Conservation (phyloP, 1,284 basidiomycete species). For the Pulveroboletus sp. region DNA sequence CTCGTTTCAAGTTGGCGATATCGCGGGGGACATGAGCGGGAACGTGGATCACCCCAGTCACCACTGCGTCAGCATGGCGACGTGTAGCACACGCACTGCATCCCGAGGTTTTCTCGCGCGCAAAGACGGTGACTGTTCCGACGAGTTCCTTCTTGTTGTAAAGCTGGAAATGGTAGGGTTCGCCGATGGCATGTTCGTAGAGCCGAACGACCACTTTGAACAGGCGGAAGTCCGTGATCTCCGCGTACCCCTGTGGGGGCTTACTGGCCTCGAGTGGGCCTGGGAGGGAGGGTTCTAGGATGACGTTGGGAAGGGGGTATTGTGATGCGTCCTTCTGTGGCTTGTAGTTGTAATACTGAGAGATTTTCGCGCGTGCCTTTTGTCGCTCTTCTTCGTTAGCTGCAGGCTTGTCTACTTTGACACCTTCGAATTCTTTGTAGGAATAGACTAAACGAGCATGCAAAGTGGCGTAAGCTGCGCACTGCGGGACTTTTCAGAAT, state of each 20-base stretch:
- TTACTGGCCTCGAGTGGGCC: too few species aligned
- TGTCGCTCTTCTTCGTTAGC: constrained; percentile 13
- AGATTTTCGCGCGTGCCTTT: constrained; percentile 23
- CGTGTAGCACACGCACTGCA: constrained; percentile 27
- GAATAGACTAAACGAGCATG: constrained; percentile 31
- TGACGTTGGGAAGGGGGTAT: too few species aligned
- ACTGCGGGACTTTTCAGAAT: too few species aligned
- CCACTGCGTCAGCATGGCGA: constrained; percentile 14
- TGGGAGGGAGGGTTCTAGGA: too few species aligned
- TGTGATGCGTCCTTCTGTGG: constrained; percentile 15
- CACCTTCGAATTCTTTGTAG: constrained; percentile 26
- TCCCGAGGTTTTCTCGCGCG: constrained; percentile 23
- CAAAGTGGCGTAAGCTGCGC: too few species aligned
- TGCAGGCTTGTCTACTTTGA: constrained; percentile 27
- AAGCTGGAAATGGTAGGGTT: constrained; percentile 24
- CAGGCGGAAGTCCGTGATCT: constrained; percentile 23
- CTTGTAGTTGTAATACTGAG: constrained; percentile 24
- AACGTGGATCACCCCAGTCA: constrained; percentile 28
- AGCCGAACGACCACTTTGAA: constrained; percentile 29
- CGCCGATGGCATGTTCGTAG: constrained; percentile 24
- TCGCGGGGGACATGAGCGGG: constrained; percentile 22
- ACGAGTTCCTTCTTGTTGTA: constrained; percentile 20
- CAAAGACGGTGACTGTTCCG: constrained; percentile 27
- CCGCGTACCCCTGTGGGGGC: too few species aligned
- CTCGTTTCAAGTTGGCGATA: constrained; percentile 16